A percentile compares a stretch with the other conserved stretches of the same genome.
Evolutionary conservation across 768 basidiomycete species (phyloP).

Genomic region (Lactarius hatsudake): DNA sequence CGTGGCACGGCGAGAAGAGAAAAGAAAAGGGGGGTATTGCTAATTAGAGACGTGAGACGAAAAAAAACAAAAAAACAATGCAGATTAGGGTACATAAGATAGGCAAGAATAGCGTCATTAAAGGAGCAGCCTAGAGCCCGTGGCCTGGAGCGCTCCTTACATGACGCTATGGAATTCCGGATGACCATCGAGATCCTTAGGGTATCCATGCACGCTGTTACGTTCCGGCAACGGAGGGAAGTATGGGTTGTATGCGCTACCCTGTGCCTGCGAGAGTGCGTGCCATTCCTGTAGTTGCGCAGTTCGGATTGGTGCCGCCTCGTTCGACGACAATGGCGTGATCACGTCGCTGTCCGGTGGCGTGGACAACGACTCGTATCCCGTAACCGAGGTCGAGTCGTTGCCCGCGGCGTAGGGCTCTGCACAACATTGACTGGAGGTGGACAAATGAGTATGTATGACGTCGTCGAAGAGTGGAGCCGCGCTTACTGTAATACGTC

Average conservation of each 20-base stretch:
- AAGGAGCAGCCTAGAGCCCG: conserved; percentile 19
- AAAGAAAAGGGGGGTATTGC: conserved; percentile 22
- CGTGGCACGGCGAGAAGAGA: conserved; percentile 21
- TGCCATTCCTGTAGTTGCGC: conserved; percentile 29
- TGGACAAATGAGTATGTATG: neutral
- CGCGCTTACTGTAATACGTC: conserved; percentile 26
- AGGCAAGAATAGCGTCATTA: conserved; percentile 29
- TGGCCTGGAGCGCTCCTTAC: conserved; percentile 21
- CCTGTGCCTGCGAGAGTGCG: conserved; percentile 26
- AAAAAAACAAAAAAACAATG: conserved; percentile 12
- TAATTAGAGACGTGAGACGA: conserved; percentile 21
- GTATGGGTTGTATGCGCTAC: conserved; percentile 28
- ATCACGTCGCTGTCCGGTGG: conserved; percentile 29
- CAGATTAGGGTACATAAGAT: conserved; percentile 28
- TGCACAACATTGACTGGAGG: conserved; percentile 15
- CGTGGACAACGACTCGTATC: conserved; percentile 26
- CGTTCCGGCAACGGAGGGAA: conserved; percentile 28
- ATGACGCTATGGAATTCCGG: conserved; percentile 28
- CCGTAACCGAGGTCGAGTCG: conserved; percentile 12
- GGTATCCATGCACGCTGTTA: conserved; percentile 18
- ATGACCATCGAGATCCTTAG: conserved; percentile 26
- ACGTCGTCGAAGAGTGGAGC: too few species aligned
- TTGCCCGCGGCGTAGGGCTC: conserved; percentile 22
- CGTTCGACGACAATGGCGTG: conserved; percentile 29
- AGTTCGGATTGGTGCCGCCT: conserved; percentile 26